These are phyloP conservation scores for Mycena belliarum DNA, from an alignment of 768 basidiomycete species.

Conservation along the genomic window DNA sequence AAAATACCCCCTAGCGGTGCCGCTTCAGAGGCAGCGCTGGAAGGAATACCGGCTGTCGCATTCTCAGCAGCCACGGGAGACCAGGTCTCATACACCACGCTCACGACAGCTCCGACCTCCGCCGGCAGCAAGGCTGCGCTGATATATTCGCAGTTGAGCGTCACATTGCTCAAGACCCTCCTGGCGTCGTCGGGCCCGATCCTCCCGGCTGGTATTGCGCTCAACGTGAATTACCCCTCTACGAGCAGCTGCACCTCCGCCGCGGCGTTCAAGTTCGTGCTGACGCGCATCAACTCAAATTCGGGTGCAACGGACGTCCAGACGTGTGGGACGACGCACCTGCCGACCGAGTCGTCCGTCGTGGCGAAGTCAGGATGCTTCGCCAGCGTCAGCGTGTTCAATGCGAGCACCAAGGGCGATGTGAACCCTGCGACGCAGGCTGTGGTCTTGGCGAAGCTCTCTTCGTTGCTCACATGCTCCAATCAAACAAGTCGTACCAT, in stretches of 20 bases:
- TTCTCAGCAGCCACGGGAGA: constrained; percentile 25
- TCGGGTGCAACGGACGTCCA: constrained; percentile 38
- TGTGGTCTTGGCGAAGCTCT: constrained; percentile 37
- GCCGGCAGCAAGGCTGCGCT: constrained; percentile 37
- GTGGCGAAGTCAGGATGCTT: constrained; percentile 36
- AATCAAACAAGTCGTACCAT: constrained; percentile 12
- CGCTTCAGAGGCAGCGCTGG: constrained; percentile 47
- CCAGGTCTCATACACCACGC: constrained; percentile 51
- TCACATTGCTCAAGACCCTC: constrained; percentile 39
- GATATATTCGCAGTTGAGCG: constrained; percentile 45
- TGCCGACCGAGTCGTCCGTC: constrained; percentile 45
- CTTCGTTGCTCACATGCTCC: constrained; percentile 33
- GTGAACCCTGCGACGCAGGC: constrained; percentile 43
- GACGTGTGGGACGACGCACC: constrained; percentile 43
- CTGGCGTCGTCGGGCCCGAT: constrained; percentile 33
- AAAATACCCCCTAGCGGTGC: constrained; percentile 39
- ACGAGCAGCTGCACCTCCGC: constrained; percentile 39
- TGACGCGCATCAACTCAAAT: constrained; percentile 40
- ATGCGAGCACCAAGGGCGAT: constrained; percentile 45
- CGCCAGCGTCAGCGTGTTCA: constrained; percentile 48
- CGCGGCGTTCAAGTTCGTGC: constrained; percentile 42
- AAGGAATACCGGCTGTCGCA: constrained; percentile 36
- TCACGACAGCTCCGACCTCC: constrained; percentile 35
- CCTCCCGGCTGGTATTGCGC: constrained; percentile 40
- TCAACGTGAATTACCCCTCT: constrained; percentile 52